Conservation (phyloP, 2,329 filamentous ascomycete species). For the Aspergillus ibericus region DNA sequence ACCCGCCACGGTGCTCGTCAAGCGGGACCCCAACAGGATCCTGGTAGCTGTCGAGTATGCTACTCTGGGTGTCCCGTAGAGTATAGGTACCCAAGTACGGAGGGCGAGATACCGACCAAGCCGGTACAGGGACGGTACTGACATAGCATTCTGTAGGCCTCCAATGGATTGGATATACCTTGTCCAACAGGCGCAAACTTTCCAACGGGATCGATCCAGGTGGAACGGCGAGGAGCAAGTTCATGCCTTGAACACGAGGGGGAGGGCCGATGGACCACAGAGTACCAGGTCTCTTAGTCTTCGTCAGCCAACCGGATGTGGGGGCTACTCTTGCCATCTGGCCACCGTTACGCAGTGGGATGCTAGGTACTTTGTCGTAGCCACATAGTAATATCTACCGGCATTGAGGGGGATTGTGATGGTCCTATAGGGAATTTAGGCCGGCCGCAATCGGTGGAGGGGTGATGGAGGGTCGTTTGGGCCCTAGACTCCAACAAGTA, state of each 20-base stretch:
- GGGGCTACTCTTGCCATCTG: not conserved
- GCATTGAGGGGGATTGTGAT: not conserved
- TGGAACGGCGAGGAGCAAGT: not conserved
- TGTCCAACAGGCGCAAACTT: not conserved
- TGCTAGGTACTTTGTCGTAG: not conserved
- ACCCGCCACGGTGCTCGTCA: not conserved
- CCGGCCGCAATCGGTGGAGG: not conserved
- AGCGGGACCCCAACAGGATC: not conserved
- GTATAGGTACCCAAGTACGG: no score
- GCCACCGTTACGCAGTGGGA: not conserved
- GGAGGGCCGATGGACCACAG: not conserved
- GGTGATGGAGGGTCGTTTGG: not conserved
- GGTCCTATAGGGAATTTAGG: not conserved
- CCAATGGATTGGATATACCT: not conserved
- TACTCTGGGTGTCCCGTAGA: no score
- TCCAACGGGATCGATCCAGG: not conserved
- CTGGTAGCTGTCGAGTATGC: no score
- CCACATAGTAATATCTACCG: no score
- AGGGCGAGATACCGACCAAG: no score
- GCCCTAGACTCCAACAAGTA: slow-evolving; percentile 6
- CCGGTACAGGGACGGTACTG: no score
- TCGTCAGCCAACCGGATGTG: not conserved
- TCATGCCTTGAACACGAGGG: slow-evolving; percentile 11
- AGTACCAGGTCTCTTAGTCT: not conserved
- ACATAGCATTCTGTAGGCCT: not conserved